These are phyloP conservation scores for Wickerhamiella hasegawae DNA, from an alignment of 805 yeast species.

Conservation along the genomic window DNA sequence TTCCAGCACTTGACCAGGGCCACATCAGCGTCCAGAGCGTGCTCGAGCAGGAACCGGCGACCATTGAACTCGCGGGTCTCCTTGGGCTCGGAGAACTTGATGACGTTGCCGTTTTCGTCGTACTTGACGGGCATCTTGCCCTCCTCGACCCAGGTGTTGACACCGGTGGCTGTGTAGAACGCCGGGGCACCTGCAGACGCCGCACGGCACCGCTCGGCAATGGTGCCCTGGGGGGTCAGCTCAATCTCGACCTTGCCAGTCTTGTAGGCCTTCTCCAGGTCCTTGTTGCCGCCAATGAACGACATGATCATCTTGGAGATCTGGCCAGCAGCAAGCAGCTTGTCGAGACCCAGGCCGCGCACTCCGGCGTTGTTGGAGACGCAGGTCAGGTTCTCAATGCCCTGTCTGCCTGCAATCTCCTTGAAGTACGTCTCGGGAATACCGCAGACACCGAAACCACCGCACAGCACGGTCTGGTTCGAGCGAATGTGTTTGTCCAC, in stretches of 20 bases:
- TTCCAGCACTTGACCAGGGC: constrained; percentile 33
- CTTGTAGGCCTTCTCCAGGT: constrained; percentile 27
- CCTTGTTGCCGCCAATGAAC: constrained; percentile 30
- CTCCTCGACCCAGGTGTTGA: constrained; percentile 32
- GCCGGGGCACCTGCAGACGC: constrained; percentile 36
- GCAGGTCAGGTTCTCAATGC: constrained; percentile 26
- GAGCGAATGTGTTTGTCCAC: constrained; percentile 10
- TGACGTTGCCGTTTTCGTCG: constrained; percentile 23
- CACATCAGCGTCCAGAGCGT: constrained; percentile 31
- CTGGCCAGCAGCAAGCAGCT: constrained; percentile 28
- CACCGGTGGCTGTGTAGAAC: constrained; percentile 34
- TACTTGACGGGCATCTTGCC: constrained; percentile 32
- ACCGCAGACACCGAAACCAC: constrained; percentile 36
- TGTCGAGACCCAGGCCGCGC: constrained; percentile 29
- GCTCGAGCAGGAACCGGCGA: constrained; percentile 28
- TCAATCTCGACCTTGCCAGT: constrained; percentile 31
- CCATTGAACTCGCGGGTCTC: constrained; percentile 31
- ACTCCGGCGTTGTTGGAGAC: constrained; percentile 37
- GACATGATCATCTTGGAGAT: constrained; percentile 30
- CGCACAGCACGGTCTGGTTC: constrained; percentile 26
- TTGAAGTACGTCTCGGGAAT: constrained; percentile 30
- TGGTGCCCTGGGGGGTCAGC: constrained; percentile 36
- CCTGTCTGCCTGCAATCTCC: constrained; percentile 23
- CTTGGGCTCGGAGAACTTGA: constrained; percentile 25
- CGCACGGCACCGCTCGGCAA: constrained; percentile 34